phyloP scores from a whole-genome alignment of 2,329 filamentous ascomycete species.

The Aspergillus sp. region DNA sequence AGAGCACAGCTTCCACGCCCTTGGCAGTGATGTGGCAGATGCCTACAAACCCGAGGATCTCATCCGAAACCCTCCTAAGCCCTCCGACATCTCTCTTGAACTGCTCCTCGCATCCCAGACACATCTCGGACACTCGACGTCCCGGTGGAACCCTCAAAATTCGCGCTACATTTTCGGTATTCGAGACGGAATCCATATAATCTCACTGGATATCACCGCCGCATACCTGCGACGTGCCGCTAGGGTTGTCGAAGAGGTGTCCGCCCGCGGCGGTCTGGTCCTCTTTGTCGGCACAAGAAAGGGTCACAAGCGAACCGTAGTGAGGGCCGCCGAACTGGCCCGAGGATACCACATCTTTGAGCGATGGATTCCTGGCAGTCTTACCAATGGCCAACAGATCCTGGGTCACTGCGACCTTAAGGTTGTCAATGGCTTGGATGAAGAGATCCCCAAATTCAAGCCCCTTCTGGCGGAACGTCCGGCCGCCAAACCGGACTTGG shows the following conservation, averaged over 20 bases:
- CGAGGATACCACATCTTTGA: slow-evolving; percentile 84
- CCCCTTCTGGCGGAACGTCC: slow-evolving; percentile 58
- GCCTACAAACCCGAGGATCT: slow-evolving; percentile 29
- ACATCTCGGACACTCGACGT: slow-evolving; percentile 86
- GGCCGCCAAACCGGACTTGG: slow-evolving; percentile 78
- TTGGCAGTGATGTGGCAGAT: slow-evolving; percentile 24
- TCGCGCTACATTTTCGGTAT: slow-evolving; percentile 91
- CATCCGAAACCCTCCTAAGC: slow-evolving; percentile 65
- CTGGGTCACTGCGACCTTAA: slow-evolving; percentile 65
- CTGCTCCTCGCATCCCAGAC: slow-evolving; percentile 81
- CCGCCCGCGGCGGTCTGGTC: slow-evolving; percentile 75
- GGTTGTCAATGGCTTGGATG: slow-evolving; percentile 73
- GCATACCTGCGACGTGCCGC: slow-evolving; percentile 87
- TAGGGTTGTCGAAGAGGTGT: slow-evolving; percentile 84
- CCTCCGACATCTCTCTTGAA: slow-evolving; percentile 82
- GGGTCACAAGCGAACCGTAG: slow-evolving; percentile 75
- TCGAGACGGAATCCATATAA: slow-evolving; percentile 84
- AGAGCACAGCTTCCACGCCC: slow-evolving; percentile 28
- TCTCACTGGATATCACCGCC: slow-evolving; percentile 82
- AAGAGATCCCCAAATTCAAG: slow-evolving; percentile 60
- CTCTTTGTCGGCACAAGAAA: slow-evolving; percentile 85
- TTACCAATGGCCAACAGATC: slow-evolving; percentile 91
- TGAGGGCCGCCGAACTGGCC: slow-evolving; percentile 72
- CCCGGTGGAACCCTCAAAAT: slow-evolving; percentile 92
- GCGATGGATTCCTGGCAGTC: slow-evolving; percentile 84